Percentiles rank a stretch among this genome's conserved stretches.
Evolutionary conservation across 164 flowering plant genomes (phyloP).

Genomic region (Magnolia kwangsiensis): DNA sequence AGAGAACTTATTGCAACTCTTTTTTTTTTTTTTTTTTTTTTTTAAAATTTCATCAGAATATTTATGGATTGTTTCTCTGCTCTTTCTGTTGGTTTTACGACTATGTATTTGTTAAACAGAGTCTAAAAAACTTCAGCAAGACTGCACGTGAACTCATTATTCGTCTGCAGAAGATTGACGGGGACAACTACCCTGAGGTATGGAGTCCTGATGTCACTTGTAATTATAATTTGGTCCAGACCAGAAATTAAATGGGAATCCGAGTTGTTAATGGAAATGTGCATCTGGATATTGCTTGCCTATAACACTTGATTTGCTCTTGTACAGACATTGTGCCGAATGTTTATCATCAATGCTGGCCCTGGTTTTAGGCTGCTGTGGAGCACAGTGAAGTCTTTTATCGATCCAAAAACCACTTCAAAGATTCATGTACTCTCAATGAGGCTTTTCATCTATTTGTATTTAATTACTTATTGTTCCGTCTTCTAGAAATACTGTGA

Average conservation of each 20-base stretch:
- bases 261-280: neutral
- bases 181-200: slow-evolving; percentile 93
- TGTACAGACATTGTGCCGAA: slow-evolving; percentile 72
- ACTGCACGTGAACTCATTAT: slow-evolving; percentile 70
- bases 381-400: slow-evolving; percentile 77
- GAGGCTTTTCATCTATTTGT: neutral
- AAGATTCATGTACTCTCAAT: slow-evolving; percentile 73
- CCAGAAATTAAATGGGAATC: neutral
- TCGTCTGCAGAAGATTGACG: slow-evolving; percentile 84
- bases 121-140: slow-evolving; percentile 71
- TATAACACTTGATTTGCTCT: neutral
- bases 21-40: neutral
- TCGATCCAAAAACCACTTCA: slow-evolving; percentile 84
- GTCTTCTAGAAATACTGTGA: neutral
- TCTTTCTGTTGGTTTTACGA: neutral
- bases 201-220: neutral
- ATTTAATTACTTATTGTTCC: neutral
- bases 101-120: slow-evolving; percentile 16
- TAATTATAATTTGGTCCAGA: neutral
- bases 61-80: neutral
- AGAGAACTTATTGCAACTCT: neutral
- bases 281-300: neutral
- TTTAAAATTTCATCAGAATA: neutral
- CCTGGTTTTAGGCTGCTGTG: slow-evolving; percentile 87
- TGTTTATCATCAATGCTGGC: slow-evolving; percentile 97